Evolutionary conservation across 225 moss, liverwort and hornwort species (phyloP).

Genomic region (Pseudisothecium myosuroides): DNA sequence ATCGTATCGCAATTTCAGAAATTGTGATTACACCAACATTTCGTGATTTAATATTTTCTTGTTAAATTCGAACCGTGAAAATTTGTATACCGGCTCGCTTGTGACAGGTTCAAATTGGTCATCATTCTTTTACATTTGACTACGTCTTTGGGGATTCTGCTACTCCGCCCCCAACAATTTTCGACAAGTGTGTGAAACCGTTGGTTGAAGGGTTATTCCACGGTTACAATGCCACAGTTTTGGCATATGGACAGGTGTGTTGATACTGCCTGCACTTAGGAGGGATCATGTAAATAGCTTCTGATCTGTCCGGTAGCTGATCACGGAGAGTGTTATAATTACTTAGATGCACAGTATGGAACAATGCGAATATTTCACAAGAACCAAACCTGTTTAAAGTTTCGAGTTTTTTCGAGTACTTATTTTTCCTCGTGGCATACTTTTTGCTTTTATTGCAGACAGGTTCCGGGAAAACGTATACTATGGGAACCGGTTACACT

Average conservation of each 20-base stretch:
- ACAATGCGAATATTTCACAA: background rate
- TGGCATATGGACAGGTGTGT: constrained; percentile 95
- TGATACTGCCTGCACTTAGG: background rate
- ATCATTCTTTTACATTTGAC: constrained; percentile 93
- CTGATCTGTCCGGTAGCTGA: background rate
- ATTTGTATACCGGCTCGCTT: background rate
- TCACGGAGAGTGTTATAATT: background rate
- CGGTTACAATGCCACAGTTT: constrained; percentile 93
- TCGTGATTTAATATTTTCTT: background rate
- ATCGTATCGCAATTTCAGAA: background rate
- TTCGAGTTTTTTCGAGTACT: background rate
- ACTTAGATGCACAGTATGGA: background rate
- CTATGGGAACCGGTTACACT: constrained; percentile 90
- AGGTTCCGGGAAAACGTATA: constrained; percentile 92
- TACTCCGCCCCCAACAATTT: constrained; percentile 53
- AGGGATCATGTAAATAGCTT: background rate
- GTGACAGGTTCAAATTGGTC: constrained; percentile 84
- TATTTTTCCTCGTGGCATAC: background rate
- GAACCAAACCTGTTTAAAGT: background rate
- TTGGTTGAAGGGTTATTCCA: constrained; percentile 93
- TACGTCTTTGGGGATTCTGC: constrained; percentile 79
- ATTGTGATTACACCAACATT: background rate
- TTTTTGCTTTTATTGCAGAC: constrained; percentile 35
- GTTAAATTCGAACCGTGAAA: background rate
- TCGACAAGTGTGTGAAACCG: constrained; percentile 85